Evolutionary conservation across 768 basidiomycete species (phyloP), one percentile per base, ranked within the genome.

Genomic region (Podaxis sp.): DNA sequence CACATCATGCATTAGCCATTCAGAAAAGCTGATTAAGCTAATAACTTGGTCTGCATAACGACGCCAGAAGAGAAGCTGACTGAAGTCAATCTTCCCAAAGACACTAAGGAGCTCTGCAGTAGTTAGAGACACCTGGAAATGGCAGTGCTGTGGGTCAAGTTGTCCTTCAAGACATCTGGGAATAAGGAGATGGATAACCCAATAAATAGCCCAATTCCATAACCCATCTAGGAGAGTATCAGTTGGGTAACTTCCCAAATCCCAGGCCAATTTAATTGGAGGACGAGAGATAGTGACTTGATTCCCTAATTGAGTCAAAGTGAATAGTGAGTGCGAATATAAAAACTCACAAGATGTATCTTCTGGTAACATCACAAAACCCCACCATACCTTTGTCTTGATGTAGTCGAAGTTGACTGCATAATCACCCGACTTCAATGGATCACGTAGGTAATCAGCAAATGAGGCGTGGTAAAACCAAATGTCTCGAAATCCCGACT

Each of bases 391-490:
- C 40, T 41, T 41, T 3, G 17, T 41, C 40, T 3, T 17, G 40
- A 41, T 10, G 17, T 41, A 17, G 11, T 41, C 17, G 8, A 11
- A 12, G 28, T 58, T 4, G 1, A 46, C 1, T 6, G 41, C 41
- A n/a, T 28, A 48, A 15, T 48, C n/a, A 1, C 30, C 28, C 1
- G 6, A 30, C 12, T 28, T 28, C 28, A 6, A 28, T 28, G 56
- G 41, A 11, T 46, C 56, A 10, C 30, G 10, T 11, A 58, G 15
- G 28, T 46, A 58, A 17, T 58, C 56, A 17, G 26, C 26, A 5
- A 58, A 58, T 7, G 56, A 58, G 2, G 56, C 17, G n/a, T 58
- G 56, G 22, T 58, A 58, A 20, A 58, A 30, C 15, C 10, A 15
- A 6, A 58, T 28, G 8, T n/a, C 41, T 7, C 12, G 4, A 1